These are phyloP conservation scores for Leptomonas seymouri DNA, from an alignment of 208 protist species.

Conservation along the genomic window DNA sequence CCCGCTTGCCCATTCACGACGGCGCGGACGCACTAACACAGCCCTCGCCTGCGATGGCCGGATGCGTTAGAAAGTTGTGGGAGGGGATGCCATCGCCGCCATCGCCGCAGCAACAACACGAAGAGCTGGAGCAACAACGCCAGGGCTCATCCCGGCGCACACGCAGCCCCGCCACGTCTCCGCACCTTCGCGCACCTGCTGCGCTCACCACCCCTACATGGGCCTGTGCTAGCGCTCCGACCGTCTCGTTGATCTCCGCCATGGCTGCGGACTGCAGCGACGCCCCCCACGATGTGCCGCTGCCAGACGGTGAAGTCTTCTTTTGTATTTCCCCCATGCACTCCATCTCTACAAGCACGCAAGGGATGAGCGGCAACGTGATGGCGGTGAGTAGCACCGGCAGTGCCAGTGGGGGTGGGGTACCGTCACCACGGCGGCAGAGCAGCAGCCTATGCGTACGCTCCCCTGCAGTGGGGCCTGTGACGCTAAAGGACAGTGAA, in stretches of 20 bases:
- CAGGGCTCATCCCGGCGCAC: not conserved
- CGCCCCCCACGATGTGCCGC: slow-evolving; percentile 21
- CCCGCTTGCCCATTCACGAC: too few relatives aligned
- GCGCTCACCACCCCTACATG: not conserved
- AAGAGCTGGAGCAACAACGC: not conserved
- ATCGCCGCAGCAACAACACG: too few relatives aligned
- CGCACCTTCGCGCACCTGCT: not conserved
- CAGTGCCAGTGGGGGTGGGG: not conserved
- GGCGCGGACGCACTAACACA: too few relatives aligned
- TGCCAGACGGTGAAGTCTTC: slow-evolving; percentile 8
- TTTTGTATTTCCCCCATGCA: not conserved
- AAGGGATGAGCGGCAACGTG: not conserved
- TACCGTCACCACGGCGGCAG: not conserved
- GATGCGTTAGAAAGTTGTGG: too few relatives aligned
- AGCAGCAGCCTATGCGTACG: not conserved
- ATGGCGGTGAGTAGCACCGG: not conserved
- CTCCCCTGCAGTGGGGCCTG: not conserved
- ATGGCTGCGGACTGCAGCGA: slow-evolving; percentile 1
- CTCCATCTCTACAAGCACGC: not conserved
- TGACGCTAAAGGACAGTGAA: not conserved
- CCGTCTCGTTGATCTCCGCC: not conserved
- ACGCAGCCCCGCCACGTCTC: slow-evolving; percentile 2
- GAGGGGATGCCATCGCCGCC: too few relatives aligned
- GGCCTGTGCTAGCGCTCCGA: not conserved
- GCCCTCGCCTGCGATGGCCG: too few relatives aligned